Percentiles rank a stretch among this genome's conserved stretches.
These are phyloP conservation scores for Euphorbia lathyris DNA, from an alignment of 345 rosid species.

Conservation along the genomic window DNA sequence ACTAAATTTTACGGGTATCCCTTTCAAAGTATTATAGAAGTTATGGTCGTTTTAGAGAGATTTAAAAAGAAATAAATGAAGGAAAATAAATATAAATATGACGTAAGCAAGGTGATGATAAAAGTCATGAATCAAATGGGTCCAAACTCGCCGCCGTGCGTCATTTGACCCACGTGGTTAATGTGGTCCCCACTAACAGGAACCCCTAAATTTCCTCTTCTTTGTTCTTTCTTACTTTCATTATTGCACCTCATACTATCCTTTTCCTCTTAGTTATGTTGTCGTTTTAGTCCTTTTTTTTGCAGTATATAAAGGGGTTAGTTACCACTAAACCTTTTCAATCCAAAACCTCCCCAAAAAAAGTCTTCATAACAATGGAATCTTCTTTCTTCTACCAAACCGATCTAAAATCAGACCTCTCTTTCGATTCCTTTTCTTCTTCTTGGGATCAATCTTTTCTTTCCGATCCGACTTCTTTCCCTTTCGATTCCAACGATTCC, in stretches of 20 bases:
- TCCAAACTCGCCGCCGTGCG: constrained; percentile 39
- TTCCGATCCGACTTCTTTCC: constrained; percentile 31
- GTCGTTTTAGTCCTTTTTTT: background rate
- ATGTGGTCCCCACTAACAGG: background rate
- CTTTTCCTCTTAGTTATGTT: background rate
- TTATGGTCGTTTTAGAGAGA: too few species aligned
- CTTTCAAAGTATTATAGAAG: too few species aligned
- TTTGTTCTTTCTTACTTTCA: background rate
- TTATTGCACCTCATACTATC: background rate
- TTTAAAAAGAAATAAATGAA: too few species aligned
- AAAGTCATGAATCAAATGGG: constrained; percentile 5
- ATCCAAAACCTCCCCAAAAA: background rate
- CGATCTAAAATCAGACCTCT: constrained; percentile 26
- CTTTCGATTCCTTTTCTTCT: constrained; percentile 29
- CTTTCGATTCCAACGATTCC: constrained; percentile 37
- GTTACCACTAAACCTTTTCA: background rate
- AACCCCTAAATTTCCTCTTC: background rate
- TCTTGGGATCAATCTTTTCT: constrained; percentile 32
- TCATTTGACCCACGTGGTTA: constrained; percentile 35
- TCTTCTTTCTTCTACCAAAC: constrained; percentile 21
- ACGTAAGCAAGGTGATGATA: background rate
- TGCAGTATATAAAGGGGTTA: constrained; percentile 15
- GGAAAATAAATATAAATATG: background rate
- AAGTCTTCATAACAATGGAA: constrained; percentile 21
- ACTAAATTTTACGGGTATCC: too few species aligned